These are phyloP conservation scores for Lumnitzera racemosa DNA, from an alignment of 345 rosid species.

Conservation along the genomic window DNA sequence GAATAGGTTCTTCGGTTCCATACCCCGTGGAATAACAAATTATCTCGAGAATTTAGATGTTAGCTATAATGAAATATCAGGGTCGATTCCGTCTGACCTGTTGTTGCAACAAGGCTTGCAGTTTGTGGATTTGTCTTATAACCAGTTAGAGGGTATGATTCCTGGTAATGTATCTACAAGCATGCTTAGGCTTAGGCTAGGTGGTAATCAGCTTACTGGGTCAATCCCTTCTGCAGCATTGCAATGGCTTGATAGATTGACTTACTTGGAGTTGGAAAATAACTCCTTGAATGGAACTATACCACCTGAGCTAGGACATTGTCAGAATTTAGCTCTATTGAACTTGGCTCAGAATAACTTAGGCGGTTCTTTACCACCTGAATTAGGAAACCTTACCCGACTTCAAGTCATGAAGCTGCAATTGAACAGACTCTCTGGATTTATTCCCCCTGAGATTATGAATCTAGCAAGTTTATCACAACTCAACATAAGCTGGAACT, in stretches of 20 bases:
- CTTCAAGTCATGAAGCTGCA: constrained; percentile 61
- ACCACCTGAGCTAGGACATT: constrained; percentile 36
- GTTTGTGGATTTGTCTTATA: constrained; percentile 52
- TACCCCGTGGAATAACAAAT: constrained; percentile 46
- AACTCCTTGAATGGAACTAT: constrained; percentile 41
- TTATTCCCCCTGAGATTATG: constrained; percentile 32
- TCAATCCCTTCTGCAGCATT: constrained; percentile 23
- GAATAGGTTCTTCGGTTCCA: constrained; percentile 34
- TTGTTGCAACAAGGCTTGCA: constrained; percentile 24
- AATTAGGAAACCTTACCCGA: constrained; percentile 27
- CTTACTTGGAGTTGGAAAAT: constrained; percentile 63
- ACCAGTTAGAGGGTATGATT: constrained; percentile 30
- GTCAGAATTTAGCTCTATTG: constrained; percentile 37
- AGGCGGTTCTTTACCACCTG: constrained; percentile 31
- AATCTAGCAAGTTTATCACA: constrained; percentile 18
- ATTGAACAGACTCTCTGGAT: constrained; percentile 41
- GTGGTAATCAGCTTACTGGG: constrained; percentile 44
- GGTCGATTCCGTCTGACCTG: constrained; percentile 41
- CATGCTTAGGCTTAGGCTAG: constrained; percentile 63
- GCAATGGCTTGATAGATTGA: constrained; percentile 21
- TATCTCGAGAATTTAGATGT: constrained; percentile 43
- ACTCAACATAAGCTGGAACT: constrained; percentile 52
- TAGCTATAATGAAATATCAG: constrained; percentile 43
- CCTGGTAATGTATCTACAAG: constrained; percentile 34
- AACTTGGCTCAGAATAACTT: constrained; percentile 54